Conservation (phyloP, 1,284 basidiomycete species). For the Puccinia coronata region DNA sequence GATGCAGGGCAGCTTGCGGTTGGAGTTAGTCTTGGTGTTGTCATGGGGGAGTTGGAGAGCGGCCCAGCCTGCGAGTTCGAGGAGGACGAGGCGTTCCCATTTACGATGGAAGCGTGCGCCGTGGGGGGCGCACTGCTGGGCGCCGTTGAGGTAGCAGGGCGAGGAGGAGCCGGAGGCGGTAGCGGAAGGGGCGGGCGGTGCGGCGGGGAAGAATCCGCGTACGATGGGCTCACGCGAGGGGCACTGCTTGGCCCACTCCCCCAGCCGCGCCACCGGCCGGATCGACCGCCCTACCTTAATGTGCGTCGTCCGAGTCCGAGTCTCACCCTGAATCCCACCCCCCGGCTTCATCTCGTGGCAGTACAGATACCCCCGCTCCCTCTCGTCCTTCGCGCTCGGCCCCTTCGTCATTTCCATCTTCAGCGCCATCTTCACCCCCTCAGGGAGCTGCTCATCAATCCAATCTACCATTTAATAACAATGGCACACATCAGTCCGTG, state of each 20-base stretch:
- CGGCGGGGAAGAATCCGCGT: constrained; percentile 4
- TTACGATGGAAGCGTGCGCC: constrained; percentile 15
- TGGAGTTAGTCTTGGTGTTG: background rate
- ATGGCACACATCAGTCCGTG: background rate
- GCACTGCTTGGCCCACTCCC: constrained; percentile 38
- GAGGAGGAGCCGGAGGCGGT: too few relatives aligned
- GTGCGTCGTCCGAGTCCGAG: background rate
- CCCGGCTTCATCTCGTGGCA: constrained; percentile 36
- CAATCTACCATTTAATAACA: constrained; percentile 1
- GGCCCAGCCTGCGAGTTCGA: constrained; percentile 28
- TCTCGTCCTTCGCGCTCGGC: background rate
- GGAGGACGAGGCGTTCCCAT: constrained; percentile 37
- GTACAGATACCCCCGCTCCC: constrained; percentile 22
- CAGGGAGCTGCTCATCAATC: background rate
- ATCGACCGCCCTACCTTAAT: constrained; percentile 41
- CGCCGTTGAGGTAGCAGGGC: background rate
- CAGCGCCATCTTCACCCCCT: background rate
- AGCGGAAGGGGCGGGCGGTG: background rate
- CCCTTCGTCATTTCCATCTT: constrained; percentile 33
- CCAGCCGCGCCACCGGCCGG: constrained; percentile 6
- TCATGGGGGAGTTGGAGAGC: background rate
- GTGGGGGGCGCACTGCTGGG: background rate
- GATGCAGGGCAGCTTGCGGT: too few relatives aligned
- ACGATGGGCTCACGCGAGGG: constrained; percentile 25
- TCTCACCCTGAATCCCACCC: background rate